Percentiles rank a stretch among this genome's conserved stretches.
Conservation (phyloP, 1,139 yeast species). For the Spathaspora jeffriesii region DNA sequence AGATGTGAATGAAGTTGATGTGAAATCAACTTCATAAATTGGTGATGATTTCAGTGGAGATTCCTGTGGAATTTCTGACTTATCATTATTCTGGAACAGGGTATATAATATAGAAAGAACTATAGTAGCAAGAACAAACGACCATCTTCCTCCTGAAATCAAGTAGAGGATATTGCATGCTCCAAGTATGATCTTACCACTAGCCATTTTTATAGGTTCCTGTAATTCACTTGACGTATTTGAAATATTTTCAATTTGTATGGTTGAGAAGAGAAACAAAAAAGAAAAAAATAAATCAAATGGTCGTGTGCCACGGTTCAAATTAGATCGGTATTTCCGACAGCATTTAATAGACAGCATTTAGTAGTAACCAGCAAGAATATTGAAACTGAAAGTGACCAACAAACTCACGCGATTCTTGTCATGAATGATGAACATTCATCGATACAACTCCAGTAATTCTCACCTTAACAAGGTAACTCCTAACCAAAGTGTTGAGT, state of each 20-base stretch:
- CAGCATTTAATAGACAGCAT: neutral
- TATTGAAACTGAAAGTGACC: neutral
- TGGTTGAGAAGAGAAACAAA: conserved; percentile 5
- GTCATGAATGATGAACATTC: neutral
- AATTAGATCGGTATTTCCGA: neutral
- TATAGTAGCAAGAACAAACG: conserved; percentile 17
- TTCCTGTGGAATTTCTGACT: neutral
- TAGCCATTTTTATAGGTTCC: neutral
- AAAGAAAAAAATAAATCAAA: conserved; percentile 1
- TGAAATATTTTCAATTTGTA: conserved; percentile 3
- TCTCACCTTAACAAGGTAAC: neutral
- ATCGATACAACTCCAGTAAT: neutral
- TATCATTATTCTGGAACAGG: conserved; percentile 5
- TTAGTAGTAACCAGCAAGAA: neutral
- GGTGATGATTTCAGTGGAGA: conserved; percentile 23
- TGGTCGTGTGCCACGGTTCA: conserved; percentile 3
- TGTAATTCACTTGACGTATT: neutral
- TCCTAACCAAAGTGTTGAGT: neutral
- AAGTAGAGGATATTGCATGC: conserved; percentile 14
- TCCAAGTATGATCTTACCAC: conserved; percentile 6
- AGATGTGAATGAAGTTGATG: conserved; percentile 35
- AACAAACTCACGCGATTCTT: neutral
- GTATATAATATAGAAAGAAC: conserved; percentile 10
- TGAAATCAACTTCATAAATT: conserved; percentile 46
- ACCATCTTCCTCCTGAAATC: conserved; percentile 30